Percentiles rank a stretch among this genome's conserved stretches.
Evolutionary conservation across 2,329 filamentous ascomycete species (phyloP).

Genomic region (Clonostachys rhizophaga): DNA sequence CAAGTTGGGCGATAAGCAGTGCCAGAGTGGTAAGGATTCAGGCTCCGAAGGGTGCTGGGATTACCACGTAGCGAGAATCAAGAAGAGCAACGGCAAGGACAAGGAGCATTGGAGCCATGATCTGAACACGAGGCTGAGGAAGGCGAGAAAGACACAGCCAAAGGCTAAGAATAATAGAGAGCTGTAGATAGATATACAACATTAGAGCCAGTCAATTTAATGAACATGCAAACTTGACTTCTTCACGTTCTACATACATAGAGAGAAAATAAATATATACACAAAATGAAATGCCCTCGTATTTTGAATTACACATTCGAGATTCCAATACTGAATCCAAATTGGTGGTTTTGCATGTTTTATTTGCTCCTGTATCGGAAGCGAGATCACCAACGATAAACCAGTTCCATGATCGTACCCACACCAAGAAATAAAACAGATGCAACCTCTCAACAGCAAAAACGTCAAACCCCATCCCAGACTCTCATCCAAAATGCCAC

Average conservation of each 20-base stretch:
- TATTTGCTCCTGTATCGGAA: too few relatives aligned
- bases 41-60: slow-evolving; percentile 53
- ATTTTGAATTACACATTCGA: too few relatives aligned
- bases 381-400: too few relatives aligned
- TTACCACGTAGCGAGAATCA: slow-evolving; percentile 39
- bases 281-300: neutral
- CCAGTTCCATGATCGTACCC: too few relatives aligned
- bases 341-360: too few relatives aligned
- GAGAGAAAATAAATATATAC: neutral
- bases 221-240: too few relatives aligned
- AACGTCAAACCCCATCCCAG: neutral
- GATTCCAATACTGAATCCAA: too few relatives aligned
- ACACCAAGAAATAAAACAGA: too few relatives aligned
- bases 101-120: slow-evolving; percentile 40
- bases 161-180: slow-evolving; percentile 16
- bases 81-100: slow-evolving; percentile 25
- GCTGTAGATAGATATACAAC: slow-evolving; percentile 23
- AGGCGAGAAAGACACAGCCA: slow-evolving; percentile 17
- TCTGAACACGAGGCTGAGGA: slow-evolving; percentile 26
- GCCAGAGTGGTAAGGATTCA: slow-evolving; percentile 16
- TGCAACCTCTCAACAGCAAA: too few relatives aligned
- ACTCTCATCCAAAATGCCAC: neutral
- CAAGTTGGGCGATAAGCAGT: slow-evolving; percentile 26
- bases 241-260: neutral
- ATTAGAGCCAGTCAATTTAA: too few relatives aligned